Conservation (phyloP, 2,329 filamentous ascomycete genomes). For the Cladosporium cucumerinum region DNA sequence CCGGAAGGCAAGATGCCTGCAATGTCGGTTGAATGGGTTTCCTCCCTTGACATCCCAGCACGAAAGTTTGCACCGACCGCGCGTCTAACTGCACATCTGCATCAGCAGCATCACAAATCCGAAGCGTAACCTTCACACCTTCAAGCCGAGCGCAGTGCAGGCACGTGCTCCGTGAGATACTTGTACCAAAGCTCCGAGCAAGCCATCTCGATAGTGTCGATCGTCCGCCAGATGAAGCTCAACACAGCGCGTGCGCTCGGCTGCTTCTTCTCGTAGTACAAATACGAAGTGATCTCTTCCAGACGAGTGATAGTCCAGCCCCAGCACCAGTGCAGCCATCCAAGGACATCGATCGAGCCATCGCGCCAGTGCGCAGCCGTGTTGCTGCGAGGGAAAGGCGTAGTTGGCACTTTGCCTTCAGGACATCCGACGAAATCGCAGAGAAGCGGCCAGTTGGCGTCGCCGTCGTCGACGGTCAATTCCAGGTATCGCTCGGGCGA, state of each 20-base stretch:
- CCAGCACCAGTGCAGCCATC: constrained; percentile 26
- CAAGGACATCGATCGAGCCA: constrained; percentile 19
- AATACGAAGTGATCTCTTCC: constrained; percentile 26
- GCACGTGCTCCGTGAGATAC: background rate
- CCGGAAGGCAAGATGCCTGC: background rate
- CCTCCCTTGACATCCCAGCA: background rate
- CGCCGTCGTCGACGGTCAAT: constrained; percentile 25
- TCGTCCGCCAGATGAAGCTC: constrained; percentile 23
- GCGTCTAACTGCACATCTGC: background rate
- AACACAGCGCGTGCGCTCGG: constrained; percentile 21
- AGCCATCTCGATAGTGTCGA: constrained; percentile 27
- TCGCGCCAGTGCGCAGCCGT: constrained; percentile 29
- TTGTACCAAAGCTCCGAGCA: constrained; percentile 28
- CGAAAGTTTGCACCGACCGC: accelerated
- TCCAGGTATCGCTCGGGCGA: constrained; percentile 24
- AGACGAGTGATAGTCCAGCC: constrained; percentile 29
- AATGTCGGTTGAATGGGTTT: background rate
- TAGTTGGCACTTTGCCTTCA: constrained; percentile 17
- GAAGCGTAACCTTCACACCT: background rate
- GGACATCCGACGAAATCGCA: constrained; percentile 24
- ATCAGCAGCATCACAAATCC: background rate
- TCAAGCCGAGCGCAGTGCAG: background rate
- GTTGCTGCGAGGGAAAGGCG: constrained; percentile 28
- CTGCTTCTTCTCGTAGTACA: constrained; percentile 24
- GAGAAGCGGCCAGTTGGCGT: constrained; percentile 25